Percentiles rank a stretch among this genome's conserved stretches.
Conservation (phyloP, 768 basidiomycete species). For the Russula virescens region DNA sequence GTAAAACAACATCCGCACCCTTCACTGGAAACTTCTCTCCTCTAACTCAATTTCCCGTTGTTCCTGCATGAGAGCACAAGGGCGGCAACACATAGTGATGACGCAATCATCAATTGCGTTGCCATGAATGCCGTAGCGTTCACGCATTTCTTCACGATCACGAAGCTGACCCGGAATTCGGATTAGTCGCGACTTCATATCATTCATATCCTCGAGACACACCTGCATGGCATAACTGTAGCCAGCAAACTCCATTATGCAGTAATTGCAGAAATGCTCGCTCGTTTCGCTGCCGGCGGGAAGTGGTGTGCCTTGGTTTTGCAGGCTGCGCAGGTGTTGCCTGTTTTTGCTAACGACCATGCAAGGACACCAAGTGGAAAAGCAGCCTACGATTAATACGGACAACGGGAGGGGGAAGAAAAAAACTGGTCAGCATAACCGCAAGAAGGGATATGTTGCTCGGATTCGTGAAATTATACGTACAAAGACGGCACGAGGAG, state of each 20-base stretch:
- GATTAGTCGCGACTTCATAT: neutral
- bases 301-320: conserved; percentile 34
- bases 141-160: conserved; percentile 29
- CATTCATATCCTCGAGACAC: neutral
- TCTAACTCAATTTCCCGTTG: conserved; percentile 43
- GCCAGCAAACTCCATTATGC: neutral
- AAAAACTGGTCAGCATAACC: neutral
- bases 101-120: conserved; percentile 37
- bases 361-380: conserved; percentile 39
- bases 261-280: neutral
- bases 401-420: no score
- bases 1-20: no score
- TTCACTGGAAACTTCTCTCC: conserved; percentile 33
- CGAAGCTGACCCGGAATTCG: neutral
- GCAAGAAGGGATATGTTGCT: neutral
- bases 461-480: neutral
- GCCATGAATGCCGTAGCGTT: conserved; percentile 44
- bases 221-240: neutral
- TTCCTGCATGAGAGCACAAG: conserved; percentile 48
- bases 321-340: conserved; percentile 37
- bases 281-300: neutral
- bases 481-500: conserved; percentile 27
- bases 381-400: conserved; percentile 27
- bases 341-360: conserved; percentile 37
- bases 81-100: conserved; percentile 37